These are phyloP conservation scores for Pulveroboletus sp. DNA, from an alignment of 768 basidiomycete species.

Conservation along the genomic window DNA sequence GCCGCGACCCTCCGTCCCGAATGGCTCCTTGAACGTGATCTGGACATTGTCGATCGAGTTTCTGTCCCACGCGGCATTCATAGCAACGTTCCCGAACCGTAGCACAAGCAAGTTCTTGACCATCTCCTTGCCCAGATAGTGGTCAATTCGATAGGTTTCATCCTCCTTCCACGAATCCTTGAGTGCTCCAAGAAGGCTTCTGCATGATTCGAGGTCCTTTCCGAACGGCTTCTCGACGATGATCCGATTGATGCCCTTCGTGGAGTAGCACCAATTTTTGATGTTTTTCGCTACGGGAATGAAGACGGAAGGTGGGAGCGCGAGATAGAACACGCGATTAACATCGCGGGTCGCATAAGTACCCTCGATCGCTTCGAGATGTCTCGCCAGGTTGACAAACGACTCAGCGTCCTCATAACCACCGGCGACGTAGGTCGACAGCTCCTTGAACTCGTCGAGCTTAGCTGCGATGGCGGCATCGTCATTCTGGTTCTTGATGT, in stretches of 20 bases:
- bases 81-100: constrained; percentile 90
- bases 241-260: constrained; percentile 77
- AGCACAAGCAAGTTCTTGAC: constrained; percentile 97
- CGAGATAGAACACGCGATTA: constrained; percentile 94
- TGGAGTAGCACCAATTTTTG: constrained; percentile 73
- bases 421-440: constrained; percentile 80
- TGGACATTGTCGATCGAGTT: constrained; percentile 95
- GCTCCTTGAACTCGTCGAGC: constrained; percentile 78
- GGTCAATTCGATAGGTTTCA: constrained; percentile 98
- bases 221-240: constrained; percentile 99
- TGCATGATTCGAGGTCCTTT: constrained; percentile 83
- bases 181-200: constrained; percentile 70
- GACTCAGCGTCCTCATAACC: constrained; percentile 81
- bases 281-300: constrained; percentile 80
- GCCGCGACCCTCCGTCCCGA: constrained; percentile 99
- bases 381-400: constrained; percentile 72
- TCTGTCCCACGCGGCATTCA: constrained; percentile 91
- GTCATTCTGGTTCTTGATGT: constrained; percentile 77
- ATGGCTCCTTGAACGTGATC: constrained; percentile 99
- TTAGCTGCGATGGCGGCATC: constrained; percentile 51
- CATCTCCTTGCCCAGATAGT: constrained; percentile 99
- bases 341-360: constrained; percentile 55
- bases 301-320: constrained; percentile 96
- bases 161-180: constrained; percentile 92
- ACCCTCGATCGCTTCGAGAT: constrained; percentile 75